Evolutionary conservation across 1,284 basidiomycete genomes (phyloP).

Genomic region (Cryptococcus amylolentus): DNA sequence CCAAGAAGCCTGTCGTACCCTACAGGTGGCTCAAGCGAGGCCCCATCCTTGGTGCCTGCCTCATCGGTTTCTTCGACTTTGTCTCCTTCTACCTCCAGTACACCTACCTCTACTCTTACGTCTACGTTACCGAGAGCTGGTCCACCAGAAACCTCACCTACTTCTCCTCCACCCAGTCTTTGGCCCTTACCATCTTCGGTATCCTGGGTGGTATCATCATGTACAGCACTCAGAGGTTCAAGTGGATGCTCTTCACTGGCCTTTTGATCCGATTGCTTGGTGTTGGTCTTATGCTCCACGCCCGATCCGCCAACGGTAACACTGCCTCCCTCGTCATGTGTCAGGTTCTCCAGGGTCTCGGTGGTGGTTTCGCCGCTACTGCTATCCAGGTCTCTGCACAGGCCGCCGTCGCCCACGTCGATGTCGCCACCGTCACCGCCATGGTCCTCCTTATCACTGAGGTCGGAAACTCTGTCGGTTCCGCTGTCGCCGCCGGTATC

Average conservation of each 20-base stretch:
- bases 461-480: slow-evolving; percentile 55
- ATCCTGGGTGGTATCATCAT: slow-evolving; percentile 51
- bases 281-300: slow-evolving; percentile 68
- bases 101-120: slow-evolving; percentile 43
- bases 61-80: slow-evolving; percentile 70
- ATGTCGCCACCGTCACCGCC: slow-evolving; percentile 77
- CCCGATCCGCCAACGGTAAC: slow-evolving; percentile 61
- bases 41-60: slow-evolving; percentile 59
- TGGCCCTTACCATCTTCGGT: slow-evolving; percentile 51
- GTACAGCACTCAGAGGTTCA: slow-evolving; percentile 51
- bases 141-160: slow-evolving; percentile 37
- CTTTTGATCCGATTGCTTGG: slow-evolving; percentile 67
- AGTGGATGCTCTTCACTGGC: slow-evolving; percentile 62
- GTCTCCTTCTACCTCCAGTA: slow-evolving; percentile 55
- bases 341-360: slow-evolving; percentile 48
- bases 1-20: slow-evolving; percentile 52
- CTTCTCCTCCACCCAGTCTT: slow-evolving; percentile 42
- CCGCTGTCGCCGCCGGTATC: slow-evolving; percentile 48
- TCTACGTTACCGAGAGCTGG: slow-evolving; percentile 46
- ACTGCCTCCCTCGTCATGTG: slow-evolving; percentile 55
- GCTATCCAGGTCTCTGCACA: slow-evolving; percentile 72
- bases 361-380: slow-evolving; percentile 64
- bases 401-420: slow-evolving; percentile 67
- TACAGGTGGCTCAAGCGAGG: slow-evolving; percentile 59
- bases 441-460: slow-evolving; percentile 65